These are phyloP conservation scores for Francoa sonchifolia DNA, from an alignment of 441 rosid genomes.

Conservation along the genomic window DNA sequence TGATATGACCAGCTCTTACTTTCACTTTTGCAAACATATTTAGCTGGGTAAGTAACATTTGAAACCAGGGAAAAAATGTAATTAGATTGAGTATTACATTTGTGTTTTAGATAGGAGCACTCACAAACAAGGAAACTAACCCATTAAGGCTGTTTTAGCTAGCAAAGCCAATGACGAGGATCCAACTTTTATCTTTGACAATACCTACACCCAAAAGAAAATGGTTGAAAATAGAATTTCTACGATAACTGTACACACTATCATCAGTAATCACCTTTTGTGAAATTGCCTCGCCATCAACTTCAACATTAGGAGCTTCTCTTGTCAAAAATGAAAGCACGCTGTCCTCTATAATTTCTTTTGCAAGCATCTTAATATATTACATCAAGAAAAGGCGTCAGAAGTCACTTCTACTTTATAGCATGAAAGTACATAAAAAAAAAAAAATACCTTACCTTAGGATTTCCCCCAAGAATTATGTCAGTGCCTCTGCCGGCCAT, in stretches of 20 bases:
- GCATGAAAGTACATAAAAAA: constrained; percentile 1
- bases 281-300: constrained; percentile 33
- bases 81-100: too few relatives aligned
- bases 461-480: constrained; percentile 91
- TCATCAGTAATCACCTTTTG: constrained; percentile 38
- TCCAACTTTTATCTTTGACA: constrained; percentile 72
- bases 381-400: constrained; percentile 10
- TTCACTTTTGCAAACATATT: constrained; percentile 87
- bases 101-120: too few relatives aligned
- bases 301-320: constrained; percentile 40
- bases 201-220: constrained; percentile 50
- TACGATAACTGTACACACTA: constrained; percentile 7
- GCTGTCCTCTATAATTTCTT: constrained; percentile 76
- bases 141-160: constrained; percentile 74
- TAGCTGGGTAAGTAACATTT: constrained; percentile 57
- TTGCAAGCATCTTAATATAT: constrained; percentile 71
- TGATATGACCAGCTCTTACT: constrained; percentile 69
- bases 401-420: constrained; percentile 6
- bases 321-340: constrained; percentile 63
- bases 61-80: too few relatives aligned
- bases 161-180: constrained; percentile 75
- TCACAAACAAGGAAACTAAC: constrained; percentile 32
- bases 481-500: constrained; percentile 99
- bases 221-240: constrained; percentile 9
- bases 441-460: constrained; percentile 43